Evolutionary conservation across 192 early-diverging fungal species (phyloP).

Genomic region (Entomortierella parvispora): DNA sequence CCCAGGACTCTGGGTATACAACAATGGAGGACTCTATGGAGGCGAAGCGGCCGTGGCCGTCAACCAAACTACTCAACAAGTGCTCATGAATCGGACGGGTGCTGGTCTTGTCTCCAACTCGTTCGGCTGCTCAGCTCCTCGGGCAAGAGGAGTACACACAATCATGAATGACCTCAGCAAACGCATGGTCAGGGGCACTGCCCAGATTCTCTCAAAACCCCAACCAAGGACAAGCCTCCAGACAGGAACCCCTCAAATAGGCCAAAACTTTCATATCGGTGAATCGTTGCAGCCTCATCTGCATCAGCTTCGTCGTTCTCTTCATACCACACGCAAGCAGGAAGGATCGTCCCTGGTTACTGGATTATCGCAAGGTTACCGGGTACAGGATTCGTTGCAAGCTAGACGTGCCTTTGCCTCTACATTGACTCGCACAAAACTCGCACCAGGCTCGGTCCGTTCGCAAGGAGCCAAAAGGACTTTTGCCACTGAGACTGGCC

Average conservation of each 20-base stretch:
- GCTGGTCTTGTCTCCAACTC: conserved; percentile 11
- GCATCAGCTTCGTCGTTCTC: too few species aligned
- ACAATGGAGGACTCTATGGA: conserved; percentile 41
- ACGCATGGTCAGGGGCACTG: conserved; percentile 36
- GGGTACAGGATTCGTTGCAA: neutral
- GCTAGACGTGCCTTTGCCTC: conserved; percentile 3
- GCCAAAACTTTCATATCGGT: too few species aligned
- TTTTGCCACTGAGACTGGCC: conserved; percentile 3
- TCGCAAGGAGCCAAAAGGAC: conserved; percentile 9
- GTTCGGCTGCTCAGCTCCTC: conserved; percentile 1
- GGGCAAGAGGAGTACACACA: conserved; percentile 14
- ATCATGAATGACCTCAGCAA: conserved; percentile 26
- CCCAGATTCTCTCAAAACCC: conserved; percentile 23
- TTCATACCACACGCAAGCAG: neutral
- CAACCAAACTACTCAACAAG: conserved; percentile 48
- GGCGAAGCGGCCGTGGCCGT: conserved; percentile 47
- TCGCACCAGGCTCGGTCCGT: conserved; percentile 23
- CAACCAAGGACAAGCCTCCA: conserved; percentile 17
- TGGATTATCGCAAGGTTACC: neutral
- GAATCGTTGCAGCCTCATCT: too few species aligned
- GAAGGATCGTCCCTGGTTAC: neutral
- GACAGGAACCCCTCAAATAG: too few species aligned
- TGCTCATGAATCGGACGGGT: conserved; percentile 39
- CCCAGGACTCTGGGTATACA: conserved; percentile 46
- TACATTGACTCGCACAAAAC: conserved; percentile 1